Base-by-base conservation (phyloP, 2,329 filamentous ascomycete species). In the Nemania serpens region DNA sequence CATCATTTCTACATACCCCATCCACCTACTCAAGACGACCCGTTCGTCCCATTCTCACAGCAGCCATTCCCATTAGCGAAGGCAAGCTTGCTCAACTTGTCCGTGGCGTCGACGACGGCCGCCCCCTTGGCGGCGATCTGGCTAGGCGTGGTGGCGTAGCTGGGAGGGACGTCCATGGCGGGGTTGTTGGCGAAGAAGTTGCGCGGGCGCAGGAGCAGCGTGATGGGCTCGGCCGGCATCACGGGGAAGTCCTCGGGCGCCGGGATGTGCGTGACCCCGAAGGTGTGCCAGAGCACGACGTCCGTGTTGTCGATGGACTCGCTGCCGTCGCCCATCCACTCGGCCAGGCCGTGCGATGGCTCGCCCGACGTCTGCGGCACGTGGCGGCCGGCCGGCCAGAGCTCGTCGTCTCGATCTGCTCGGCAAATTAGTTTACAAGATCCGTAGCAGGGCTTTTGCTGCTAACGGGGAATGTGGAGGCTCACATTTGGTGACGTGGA, bases 251-350 rank as follows among this genome's bases (percentile, higher is more conserved):
- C 93, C 73, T 97, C 93, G 0, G 93, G 92, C 0, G 90, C 81
- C 0, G 93, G 93, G 80, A 97, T 94, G 74, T 97, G 93, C 0
- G 90, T 94, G 37, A 97, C 82, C 37, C 93, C 93, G 71, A 97
- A 97, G 0, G 92, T 96, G 77, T 97, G 93, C 93, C 93, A 97
- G 15, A 97, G 84, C 1, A 97, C 93, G 33, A 97, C 79, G 73
- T 97, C 91, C 0, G 88, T 91, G 79, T 97, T 90, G 57, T 90
- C 90, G 67, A 96, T 87, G 25, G 80, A 84, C 59, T 84, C 86
- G 47, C 78, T 78, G 12, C 90, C 87, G 62, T 92, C 85, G 22
- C 86, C 86, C 67, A 95, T 89, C 91, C 91, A 94, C 67, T 87
- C 82, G 0, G 90, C 88, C 2, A 96, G 79, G 34, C 91, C 91